Conservation (phyloP, 2,329 filamentous ascomycete species). For the Metarhizium album region DNA sequence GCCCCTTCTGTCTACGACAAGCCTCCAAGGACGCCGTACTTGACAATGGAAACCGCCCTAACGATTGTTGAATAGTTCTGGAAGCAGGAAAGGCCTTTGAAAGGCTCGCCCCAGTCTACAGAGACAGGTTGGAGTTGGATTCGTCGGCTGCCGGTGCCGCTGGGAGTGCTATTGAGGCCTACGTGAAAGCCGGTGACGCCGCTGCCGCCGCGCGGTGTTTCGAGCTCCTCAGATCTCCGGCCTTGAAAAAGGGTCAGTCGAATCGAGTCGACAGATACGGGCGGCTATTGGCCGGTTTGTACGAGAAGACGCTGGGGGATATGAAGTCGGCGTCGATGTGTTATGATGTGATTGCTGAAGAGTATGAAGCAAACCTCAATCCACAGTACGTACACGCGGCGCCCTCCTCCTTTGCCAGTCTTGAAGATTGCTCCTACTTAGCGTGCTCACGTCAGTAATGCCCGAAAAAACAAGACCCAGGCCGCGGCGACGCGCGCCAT, state of each 20-base stretch:
- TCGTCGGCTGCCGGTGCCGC: no score
- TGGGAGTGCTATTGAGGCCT: constrained; percentile 90
- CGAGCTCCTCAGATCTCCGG: constrained; percentile 43
- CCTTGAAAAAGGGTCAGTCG: no score
- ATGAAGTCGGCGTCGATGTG: constrained; percentile 66
- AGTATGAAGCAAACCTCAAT: no score
- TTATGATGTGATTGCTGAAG: constrained; percentile 66
- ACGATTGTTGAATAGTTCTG: constrained; percentile 42
- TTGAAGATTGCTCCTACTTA: no score
- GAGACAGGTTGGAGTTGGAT: constrained; percentile 55
- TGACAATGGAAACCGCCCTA: not conserved
- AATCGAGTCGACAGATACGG: constrained; percentile 64
- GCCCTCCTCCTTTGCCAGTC: no score
- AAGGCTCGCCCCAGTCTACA: constrained; percentile 72
- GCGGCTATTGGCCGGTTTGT: constrained; percentile 86
- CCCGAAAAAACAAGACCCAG: no score
- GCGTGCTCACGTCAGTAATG: no score
- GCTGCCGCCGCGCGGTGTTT: constrained; percentile 74
- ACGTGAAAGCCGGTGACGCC: constrained; percentile 67
- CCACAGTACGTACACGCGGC: no score
- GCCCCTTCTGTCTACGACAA: not conserved
- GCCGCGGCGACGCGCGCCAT: no score
- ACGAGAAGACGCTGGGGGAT: constrained; percentile 72
- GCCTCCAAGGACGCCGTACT: not conserved
- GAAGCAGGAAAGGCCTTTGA: constrained; percentile 85